A percentile compares a stretch with the other conserved stretches of the same genome.
These are phyloP conservation scores for Chrysophaeum taylorii DNA, from an alignment of 352 stramenopile species.

Conservation along the genomic window DNA sequence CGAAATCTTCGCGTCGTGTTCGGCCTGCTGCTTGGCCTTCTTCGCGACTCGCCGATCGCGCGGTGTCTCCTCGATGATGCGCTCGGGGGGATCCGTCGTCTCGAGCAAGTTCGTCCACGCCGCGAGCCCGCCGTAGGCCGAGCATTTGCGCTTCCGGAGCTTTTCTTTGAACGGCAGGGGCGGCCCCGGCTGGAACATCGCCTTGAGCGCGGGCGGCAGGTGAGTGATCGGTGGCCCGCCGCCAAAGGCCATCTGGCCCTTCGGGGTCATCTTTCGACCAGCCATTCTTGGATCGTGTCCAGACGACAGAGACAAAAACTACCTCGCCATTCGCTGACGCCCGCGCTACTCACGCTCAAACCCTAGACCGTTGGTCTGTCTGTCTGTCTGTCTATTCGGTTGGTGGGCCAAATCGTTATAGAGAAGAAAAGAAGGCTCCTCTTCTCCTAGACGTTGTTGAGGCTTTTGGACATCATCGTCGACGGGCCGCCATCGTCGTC, in stretches of 20 bases:
- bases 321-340: too few species aligned
- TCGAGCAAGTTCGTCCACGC: conserved; percentile 28
- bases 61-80: conserved; percentile 28
- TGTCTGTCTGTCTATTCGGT: too few species aligned
- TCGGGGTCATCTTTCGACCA: conserved; percentile 41
- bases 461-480: too few species aligned
- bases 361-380: too few species aligned
- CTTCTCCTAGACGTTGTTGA: too few species aligned
- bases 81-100: conserved; percentile 24
- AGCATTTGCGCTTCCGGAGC: neutral
- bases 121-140: conserved; percentile 26
- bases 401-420: too few species aligned
- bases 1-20: neutral
- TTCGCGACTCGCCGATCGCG: neutral
- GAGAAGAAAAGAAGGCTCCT: too few species aligned
- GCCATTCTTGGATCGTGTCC: conserved; percentile 9
- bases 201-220: conserved; percentile 14
- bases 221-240: conserved; percentile 14
- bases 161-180: conserved; percentile 18
- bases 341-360: too few species aligned
- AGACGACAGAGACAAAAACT: too few species aligned
- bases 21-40: conserved; percentile 4
- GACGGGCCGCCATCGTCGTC: too few species aligned
- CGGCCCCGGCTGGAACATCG: conserved; percentile 35
- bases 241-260: conserved; percentile 42